These are phyloP conservation scores for Claviceps sp. DNA, from an alignment of 2,329 filamentous ascomycete species.

Conservation along the genomic window DNA sequence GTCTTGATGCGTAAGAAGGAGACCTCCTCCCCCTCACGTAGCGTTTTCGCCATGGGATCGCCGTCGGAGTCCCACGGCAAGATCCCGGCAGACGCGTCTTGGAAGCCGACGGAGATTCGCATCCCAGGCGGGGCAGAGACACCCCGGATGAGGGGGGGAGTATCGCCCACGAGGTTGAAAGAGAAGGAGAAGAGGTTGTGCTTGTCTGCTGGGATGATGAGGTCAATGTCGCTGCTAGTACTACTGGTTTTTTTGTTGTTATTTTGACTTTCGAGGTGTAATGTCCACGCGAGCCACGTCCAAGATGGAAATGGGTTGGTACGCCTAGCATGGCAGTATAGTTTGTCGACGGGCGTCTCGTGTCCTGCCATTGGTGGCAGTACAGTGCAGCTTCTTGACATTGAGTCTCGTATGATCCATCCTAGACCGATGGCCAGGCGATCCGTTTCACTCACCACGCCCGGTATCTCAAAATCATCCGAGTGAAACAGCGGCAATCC, in stretches of 20 bases:
- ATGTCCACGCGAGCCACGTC: slow-evolving; percentile 24
- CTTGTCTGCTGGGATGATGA: neutral
- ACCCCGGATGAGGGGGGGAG: slow-evolving; percentile 14
- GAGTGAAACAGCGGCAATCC: slow-evolving; percentile 23
- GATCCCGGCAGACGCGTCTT: slow-evolving; percentile 16
- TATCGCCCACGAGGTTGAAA: slow-evolving; percentile 18
- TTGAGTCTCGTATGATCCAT: slow-evolving; percentile 16
- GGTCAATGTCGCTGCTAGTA: neutral
- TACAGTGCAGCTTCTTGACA: too few species aligned
- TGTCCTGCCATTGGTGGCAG: slow-evolving; percentile 4
- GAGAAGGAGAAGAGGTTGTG: slow-evolving; percentile 14
- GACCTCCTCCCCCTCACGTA: slow-evolving; percentile 10
- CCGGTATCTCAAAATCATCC: slow-evolving; percentile 16
- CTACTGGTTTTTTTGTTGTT: neutral
- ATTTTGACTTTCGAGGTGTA: slow-evolving; percentile 12
- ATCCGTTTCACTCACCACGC: slow-evolving; percentile 19
- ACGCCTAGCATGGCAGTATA: slow-evolving; percentile 10
- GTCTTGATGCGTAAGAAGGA: slow-evolving; percentile 21
- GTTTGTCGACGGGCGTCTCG: slow-evolving; percentile 10
- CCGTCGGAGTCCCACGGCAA: slow-evolving; percentile 23
- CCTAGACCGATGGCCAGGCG: slow-evolving; percentile 21
- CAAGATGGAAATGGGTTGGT: slow-evolving; percentile 20
- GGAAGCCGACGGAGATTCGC: slow-evolving; percentile 22
- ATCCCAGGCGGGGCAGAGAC: slow-evolving; percentile 19
- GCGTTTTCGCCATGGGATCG: slow-evolving; percentile 16